A percentile compares a stretch with the other conserved stretches of the same genome.
Evolutionary conservation across 164 flowering plant genomes (phyloP).

Genomic region (Aristolochia fimbriata): DNA sequence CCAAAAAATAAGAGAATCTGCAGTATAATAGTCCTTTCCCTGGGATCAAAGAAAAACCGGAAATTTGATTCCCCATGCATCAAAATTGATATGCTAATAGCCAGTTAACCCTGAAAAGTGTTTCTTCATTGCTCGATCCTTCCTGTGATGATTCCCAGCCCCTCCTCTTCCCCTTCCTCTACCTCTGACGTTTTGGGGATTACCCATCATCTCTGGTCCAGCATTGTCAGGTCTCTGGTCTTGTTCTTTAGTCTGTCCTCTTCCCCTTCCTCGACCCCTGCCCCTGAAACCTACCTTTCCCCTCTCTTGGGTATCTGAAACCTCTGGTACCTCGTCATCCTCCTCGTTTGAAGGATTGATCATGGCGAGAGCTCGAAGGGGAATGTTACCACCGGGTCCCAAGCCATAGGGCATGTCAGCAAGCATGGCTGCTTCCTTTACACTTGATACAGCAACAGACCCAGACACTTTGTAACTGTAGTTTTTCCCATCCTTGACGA

Average conservation of each 20-base stretch:
- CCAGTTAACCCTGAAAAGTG: conserved; percentile 60
- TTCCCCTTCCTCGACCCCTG: conserved; percentile 42
- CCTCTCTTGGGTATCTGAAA: conserved; percentile 24
- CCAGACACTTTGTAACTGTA: conserved; percentile 94
- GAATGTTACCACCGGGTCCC: conserved; percentile 86
- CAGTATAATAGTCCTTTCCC: too few relatives aligned
- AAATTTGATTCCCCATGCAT: too few relatives aligned
- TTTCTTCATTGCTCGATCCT: conserved; percentile 66
- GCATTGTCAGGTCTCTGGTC: neutral
- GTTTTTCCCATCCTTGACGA: conserved; percentile 94
- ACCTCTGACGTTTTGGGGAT: neutral
- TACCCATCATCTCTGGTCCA: neutral
- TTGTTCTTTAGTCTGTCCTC: conserved; percentile 8
- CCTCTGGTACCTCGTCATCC: conserved; percentile 22
- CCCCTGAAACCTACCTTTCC: conserved; percentile 23
- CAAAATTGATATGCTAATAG: conserved; percentile 7
- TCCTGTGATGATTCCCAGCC: conserved; percentile 40
- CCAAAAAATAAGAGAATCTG: too few relatives aligned
- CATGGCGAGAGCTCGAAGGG: conserved; percentile 57
- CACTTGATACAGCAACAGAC: conserved; percentile 59
- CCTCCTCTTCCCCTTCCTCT: conserved; percentile 17
- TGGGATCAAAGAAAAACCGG: too few relatives aligned
- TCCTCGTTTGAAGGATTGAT: neutral
- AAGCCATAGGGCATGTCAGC: conserved; percentile 73
- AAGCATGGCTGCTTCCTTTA: conserved; percentile 54